phyloP scores from a whole-genome alignment of 2,329 filamentous ascomycete species.

The Xylaria sp. region DNA sequence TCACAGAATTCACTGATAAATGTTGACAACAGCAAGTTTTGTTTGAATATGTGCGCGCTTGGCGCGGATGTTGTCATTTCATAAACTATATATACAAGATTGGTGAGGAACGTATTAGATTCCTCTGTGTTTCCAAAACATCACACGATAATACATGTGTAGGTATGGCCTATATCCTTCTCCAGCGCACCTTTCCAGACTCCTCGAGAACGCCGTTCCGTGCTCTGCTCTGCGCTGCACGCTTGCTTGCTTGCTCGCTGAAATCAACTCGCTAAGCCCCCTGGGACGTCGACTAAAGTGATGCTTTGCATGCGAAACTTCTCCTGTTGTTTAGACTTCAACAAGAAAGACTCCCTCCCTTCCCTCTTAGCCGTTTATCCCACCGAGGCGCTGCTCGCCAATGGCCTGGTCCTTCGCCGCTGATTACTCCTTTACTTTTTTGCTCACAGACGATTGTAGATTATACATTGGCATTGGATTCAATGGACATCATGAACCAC shows the following conservation, averaged over 20 bases:
- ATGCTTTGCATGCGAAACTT: slow-evolving; percentile 12
- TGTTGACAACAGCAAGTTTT: not conserved
- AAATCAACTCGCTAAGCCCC: slow-evolving; percentile 25
- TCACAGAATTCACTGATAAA: not conserved
- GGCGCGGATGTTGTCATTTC: slow-evolving; percentile 27
- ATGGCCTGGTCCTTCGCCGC: not conserved
- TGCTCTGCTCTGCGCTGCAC: slow-evolving; percentile 14
- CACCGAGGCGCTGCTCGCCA: slow-evolving; percentile 1
- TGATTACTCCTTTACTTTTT: slow-evolving; percentile 25
- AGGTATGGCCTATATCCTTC: slow-evolving; percentile 2
- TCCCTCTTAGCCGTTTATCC: not conserved
- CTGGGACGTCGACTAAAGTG: slow-evolving; percentile 13
- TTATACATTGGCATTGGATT: slow-evolving; percentile 43
- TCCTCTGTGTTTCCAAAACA: slow-evolving; percentile 12
- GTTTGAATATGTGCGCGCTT: slow-evolving; percentile 16
- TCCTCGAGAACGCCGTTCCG: slow-evolving; percentile 28
- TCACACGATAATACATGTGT: slow-evolving; percentile 16
- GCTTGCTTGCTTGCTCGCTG: slow-evolving; percentile 21
- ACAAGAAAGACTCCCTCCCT: not conserved
- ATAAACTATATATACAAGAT: slow-evolving; percentile 33
- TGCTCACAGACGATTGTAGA: slow-evolving; percentile 34
- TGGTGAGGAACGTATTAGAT: slow-evolving; percentile 6
- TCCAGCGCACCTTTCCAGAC: not conserved
- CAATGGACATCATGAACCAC: slow-evolving; percentile 31
- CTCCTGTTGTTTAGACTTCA: not conserved